Evolutionary conservation across 306 rosid species (phyloP).

Genomic region (Purshia tridentata): DNA sequence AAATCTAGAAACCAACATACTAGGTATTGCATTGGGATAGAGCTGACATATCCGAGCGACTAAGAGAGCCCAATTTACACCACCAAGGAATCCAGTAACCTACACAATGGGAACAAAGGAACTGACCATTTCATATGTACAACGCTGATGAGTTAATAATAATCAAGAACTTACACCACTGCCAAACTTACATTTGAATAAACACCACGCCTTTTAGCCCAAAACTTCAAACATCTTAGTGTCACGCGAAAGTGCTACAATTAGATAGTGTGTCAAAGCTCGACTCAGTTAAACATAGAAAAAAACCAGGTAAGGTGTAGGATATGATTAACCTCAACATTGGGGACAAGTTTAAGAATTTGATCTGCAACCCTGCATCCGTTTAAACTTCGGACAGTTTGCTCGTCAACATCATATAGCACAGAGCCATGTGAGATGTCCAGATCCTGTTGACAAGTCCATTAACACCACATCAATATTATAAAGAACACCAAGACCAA

Average conservation of each 20-base stretch:
- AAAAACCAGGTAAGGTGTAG: slow-evolving; percentile 27
- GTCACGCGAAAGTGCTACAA: slow-evolving; percentile 82
- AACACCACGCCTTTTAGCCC: slow-evolving; percentile 98
- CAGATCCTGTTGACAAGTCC: slow-evolving; percentile 58
- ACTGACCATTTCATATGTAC: slow-evolving; percentile 11
- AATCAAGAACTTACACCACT: slow-evolving; percentile 8
- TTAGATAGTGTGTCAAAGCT: slow-evolving; percentile 31
- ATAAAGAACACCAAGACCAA: slow-evolving; percentile 23
- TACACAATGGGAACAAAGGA: slow-evolving; percentile 30
- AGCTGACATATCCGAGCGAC: slow-evolving; percentile 96
- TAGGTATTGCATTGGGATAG: slow-evolving; percentile 96
- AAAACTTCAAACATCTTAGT: slow-evolving; percentile 84
- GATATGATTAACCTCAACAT: slow-evolving; percentile 64
- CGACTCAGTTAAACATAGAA: slow-evolving; percentile 28
- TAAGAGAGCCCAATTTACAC: slow-evolving; percentile 97
- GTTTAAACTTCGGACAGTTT: slow-evolving; percentile 90
- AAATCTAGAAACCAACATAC: slow-evolving; percentile 95
- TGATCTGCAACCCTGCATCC: slow-evolving; percentile 99
- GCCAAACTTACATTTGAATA: slow-evolving; percentile 81
- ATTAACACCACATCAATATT: slow-evolving; percentile 24
- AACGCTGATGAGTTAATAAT: neutral
- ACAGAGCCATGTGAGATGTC: slow-evolving; percentile 79
- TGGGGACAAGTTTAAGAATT: slow-evolving; percentile 94
- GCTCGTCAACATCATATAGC: slow-evolving; percentile 73
- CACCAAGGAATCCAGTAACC: slow-evolving; percentile 99